Base-by-base conservation (phyloP, 2,329 filamentous ascomycete species). In the Pseudopithomyces chartarum region DNA sequence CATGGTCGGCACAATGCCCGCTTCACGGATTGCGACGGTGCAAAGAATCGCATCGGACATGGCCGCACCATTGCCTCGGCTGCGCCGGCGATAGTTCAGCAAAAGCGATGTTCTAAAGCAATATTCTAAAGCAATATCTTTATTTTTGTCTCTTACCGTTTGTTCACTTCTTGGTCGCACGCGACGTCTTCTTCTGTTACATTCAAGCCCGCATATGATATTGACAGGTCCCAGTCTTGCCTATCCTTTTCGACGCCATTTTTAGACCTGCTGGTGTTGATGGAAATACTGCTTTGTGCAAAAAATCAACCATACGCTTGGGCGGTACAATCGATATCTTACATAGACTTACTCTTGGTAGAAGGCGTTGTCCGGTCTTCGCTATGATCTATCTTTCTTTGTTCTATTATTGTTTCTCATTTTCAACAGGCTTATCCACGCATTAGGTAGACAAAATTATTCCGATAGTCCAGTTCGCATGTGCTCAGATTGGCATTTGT, bases 371-470 rank as follows among this genome's bases (percentile, higher is more conserved):
- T 4, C 8, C 26, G 17, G 34, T 42, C 13, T 42, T 42, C n/a
- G 39, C 11, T 22, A 6, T 46, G 26, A 12, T 6, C 22, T 13
- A 7, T 20, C 6, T 13, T 44, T 44, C 22, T 44, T 4, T 8
- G 26, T 29, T 29, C 4, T 29, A 5, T 29, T 29, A 5, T 44
- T n/a, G 4, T 29, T 45, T 45, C 43, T 6, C 15, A n/a, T 42
- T 10, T 22, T 4, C 7, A 29, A 42, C 19, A 42, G 38, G n/a
- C 22, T 43, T 43, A 43, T 43, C n/a, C n/a, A 20, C 26, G 32
- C 33, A 47, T 47, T 23, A 47, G 44, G 44, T 47, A 47, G 26
- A 47, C 15, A 19, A 47, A 47, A 47, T 19, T 10, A 40, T 45
- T 45, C 6, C 17, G 8, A 5, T 45, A 12, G n/a, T 13, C 17